Conservation (phyloP, 345 rosid genomes). For the Hibiscus trionum region DNA sequence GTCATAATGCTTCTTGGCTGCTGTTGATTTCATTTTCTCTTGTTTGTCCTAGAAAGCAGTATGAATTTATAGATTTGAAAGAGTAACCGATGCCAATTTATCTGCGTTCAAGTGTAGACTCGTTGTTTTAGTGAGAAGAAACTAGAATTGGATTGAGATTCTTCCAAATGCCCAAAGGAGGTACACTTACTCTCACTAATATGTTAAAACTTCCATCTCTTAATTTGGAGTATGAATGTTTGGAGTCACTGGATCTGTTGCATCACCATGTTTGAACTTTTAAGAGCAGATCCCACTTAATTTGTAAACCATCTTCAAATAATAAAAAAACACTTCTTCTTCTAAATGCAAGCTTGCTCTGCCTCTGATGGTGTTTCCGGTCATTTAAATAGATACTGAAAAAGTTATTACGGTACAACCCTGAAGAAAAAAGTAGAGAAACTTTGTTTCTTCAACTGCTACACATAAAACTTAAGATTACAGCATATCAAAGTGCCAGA, state of each 20-base stretch:
- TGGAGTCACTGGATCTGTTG: no score
- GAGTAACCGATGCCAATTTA: neutral
- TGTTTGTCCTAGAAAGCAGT: slow-evolving; percentile 22
- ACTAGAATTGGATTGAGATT: slow-evolving; percentile 55
- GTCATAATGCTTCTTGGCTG: slow-evolving; percentile 43
- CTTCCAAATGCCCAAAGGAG: slow-evolving; percentile 40
- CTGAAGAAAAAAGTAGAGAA: neutral
- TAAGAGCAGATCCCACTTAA: neutral
- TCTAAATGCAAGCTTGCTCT: no score
- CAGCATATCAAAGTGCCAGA: neutral
- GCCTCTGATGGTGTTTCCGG: no score
- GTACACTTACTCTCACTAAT: slow-evolving; percentile 16
- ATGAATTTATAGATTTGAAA: slow-evolving; percentile 44
- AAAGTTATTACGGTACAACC: no score
- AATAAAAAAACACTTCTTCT: no score
- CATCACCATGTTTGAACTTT: neutral
- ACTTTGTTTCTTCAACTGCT: neutral
- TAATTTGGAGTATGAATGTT: neutral
- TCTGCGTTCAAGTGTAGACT: slow-evolving; percentile 39
- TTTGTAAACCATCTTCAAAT: no score
- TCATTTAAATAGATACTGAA: no score
- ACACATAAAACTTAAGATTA: neutral
- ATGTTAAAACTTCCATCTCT: neutral
- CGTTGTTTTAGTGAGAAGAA: slow-evolving; percentile 12
- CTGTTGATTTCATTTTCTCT: neutral